Conservation (phyloP, 2,329 filamentous ascomycete genomes). For the Neopestalotiopsis rosae region DNA sequence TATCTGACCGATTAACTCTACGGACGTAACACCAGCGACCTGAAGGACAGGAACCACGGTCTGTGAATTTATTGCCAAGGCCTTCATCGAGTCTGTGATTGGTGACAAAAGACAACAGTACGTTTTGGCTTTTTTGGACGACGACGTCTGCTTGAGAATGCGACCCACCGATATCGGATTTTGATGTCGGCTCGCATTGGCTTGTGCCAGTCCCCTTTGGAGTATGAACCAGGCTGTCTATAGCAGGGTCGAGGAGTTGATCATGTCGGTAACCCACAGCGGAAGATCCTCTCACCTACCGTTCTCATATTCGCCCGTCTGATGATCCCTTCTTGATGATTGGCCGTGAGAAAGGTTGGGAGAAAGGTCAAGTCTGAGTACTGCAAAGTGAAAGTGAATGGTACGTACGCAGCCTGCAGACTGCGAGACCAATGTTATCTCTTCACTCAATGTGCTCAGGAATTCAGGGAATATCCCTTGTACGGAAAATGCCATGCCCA, state of each 20-base stretch:
- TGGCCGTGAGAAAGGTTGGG: background rate
- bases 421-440: too few relatives aligned
- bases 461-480: background rate
- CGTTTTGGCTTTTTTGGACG: too few relatives aligned
- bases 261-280: background rate
- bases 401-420: too few relatives aligned
- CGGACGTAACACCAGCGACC: too few relatives aligned
- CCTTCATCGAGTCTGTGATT: too few relatives aligned
- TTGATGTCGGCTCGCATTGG: background rate
- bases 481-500: background rate
- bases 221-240: background rate
- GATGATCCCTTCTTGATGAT: background rate
- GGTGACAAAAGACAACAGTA: too few relatives aligned
- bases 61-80: too few relatives aligned
- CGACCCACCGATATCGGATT: too few relatives aligned
- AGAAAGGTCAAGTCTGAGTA: background rate
- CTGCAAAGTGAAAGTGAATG: too few relatives aligned
- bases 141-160: too few relatives aligned
- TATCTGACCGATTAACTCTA: too few relatives aligned
- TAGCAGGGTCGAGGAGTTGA: background rate
- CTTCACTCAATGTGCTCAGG: background rate
- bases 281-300: background rate
- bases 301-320: background rate
- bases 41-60: too few relatives aligned
- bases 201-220: background rate